Evolutionary conservation across 2,329 filamentous ascomycete genomes (phyloP).

Genomic region (Tympanopsis confertula): DNA sequence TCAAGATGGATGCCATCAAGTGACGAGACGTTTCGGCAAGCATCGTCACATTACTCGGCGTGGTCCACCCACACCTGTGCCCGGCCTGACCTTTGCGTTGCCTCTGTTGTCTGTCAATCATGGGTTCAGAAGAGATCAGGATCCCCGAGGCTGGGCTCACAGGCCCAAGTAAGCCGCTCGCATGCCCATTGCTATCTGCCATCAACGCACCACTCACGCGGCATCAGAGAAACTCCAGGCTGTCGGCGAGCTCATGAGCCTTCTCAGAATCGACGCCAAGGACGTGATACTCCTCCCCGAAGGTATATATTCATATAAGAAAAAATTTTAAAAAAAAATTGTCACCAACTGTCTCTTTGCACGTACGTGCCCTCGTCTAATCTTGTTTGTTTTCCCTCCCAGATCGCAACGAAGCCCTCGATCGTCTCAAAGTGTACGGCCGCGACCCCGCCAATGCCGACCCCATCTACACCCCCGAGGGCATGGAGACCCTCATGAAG

Average conservation of each 20-base stretch:
- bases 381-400: slow-evolving; percentile 6
- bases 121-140: too few relatives aligned
- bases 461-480: slow-evolving; percentile 79
- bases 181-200: slow-evolving; percentile 2
- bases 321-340: neutral
- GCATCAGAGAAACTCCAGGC: slow-evolving; percentile 53
- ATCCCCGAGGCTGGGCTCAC: slow-evolving; percentile 15
- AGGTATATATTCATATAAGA: slow-evolving; percentile 32
- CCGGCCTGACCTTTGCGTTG: too few relatives aligned
- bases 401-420: slow-evolving; percentile 53
- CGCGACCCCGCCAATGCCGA: slow-evolving; percentile 62
- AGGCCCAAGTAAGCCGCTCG: slow-evolving; percentile 26
- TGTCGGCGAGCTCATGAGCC: slow-evolving; percentile 51
- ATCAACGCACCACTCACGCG: slow-evolving; percentile 3
- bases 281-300: slow-evolving; percentile 43
- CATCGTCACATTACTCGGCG: too few relatives aligned
- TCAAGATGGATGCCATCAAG: too few relatives aligned
- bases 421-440: slow-evolving; percentile 68
- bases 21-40: too few relatives aligned
- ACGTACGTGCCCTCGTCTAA: slow-evolving; percentile 2
- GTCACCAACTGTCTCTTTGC: neutral
- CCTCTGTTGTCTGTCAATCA: too few relatives aligned
- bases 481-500: slow-evolving; percentile 58
- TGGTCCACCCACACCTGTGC: too few relatives aligned
- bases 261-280: slow-evolving; percentile 49